Conservation (phyloP, 2,329 filamentous ascomycete species). For the Paecilomyces fulvus region DNA sequence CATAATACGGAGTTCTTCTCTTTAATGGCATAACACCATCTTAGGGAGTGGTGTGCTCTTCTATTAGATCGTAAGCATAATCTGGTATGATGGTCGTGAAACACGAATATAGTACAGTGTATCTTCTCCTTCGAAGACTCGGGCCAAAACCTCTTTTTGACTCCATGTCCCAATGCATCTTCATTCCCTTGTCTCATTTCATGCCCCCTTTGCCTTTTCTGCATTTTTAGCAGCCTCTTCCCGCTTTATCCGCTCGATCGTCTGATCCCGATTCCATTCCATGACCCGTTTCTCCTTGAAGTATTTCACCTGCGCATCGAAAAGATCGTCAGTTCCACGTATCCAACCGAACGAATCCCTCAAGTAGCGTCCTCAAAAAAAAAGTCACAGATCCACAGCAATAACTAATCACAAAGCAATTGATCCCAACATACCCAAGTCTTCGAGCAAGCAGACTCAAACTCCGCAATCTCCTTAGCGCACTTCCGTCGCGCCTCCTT, state of each 20-base stretch:
- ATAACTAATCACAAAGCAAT: not conserved
- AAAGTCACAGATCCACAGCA: not conserved
- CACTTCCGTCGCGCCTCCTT: slow-evolving; percentile 52
- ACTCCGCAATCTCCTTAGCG: slow-evolving; percentile 51
- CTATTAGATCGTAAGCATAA: not conserved
- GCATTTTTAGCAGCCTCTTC: slow-evolving; percentile 61
- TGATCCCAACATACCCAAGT: slow-evolving; percentile 65
- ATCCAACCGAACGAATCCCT: not conserved
- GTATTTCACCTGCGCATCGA: slow-evolving; percentile 67
- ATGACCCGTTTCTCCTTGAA: slow-evolving; percentile 96
- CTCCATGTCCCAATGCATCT: slow-evolving; percentile 1
- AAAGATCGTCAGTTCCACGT: slow-evolving; percentile 7
- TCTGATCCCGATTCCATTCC: slow-evolving; percentile 76
- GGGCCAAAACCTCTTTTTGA: not conserved
- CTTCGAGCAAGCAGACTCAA: slow-evolving; percentile 76
- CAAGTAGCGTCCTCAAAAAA: not conserved
- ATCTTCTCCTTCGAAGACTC: not conserved
- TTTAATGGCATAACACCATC: not conserved
- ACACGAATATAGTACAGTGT: slow-evolving; percentile 7
- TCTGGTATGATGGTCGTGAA: not conserved
- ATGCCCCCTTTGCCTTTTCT: slow-evolving; percentile 36
- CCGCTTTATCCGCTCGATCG: slow-evolving; percentile 63
- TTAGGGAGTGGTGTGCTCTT: not conserved
- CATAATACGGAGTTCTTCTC: not conserved
- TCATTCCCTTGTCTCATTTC: slow-evolving; percentile 9